phyloP scores from a whole-genome alignment of 1,284 basidiomycete genomes.

The Irpex sp. region DNA sequence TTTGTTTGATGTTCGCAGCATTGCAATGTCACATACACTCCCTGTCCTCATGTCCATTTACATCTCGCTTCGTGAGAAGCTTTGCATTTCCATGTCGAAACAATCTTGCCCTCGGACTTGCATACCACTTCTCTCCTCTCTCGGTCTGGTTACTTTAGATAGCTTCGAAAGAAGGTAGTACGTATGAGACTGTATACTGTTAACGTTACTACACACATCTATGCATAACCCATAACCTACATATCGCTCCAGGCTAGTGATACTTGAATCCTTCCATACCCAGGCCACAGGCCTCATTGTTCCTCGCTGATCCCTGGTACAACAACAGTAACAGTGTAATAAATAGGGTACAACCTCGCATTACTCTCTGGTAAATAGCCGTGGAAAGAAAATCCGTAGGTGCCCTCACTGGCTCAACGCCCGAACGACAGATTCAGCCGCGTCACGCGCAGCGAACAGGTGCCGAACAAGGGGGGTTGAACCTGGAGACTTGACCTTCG shows the following conservation, averaged over 20 bases:
- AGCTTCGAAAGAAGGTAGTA: neutral
- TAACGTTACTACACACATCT: neutral
- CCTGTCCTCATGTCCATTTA: neutral
- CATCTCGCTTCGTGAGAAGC: neutral
- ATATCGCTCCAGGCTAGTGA: neutral
- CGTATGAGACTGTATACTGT: neutral
- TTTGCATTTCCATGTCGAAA: neutral
- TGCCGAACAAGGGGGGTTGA: constrained; percentile 5
- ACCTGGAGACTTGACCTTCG: neutral
- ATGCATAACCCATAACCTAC: neutral
- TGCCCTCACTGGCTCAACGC: neutral
- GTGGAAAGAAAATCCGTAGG: too few relatives aligned
- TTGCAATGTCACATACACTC: neutral
- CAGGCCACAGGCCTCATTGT: neutral
- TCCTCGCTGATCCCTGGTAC: neutral
- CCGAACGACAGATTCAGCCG: constrained; percentile 5
- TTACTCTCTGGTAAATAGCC: too few relatives aligned
- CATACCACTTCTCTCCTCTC: neutral
- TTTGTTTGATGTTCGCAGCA: neutral
- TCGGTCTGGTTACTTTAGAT: neutral
- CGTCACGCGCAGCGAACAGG: constrained; percentile 6
- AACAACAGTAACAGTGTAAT: neutral
- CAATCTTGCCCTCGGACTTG: neutral
- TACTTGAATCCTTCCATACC: neutral
- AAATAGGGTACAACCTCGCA: too few relatives aligned